phyloP scores from a whole-genome alignment of 225 moss, liverwort and hornwort genomes.

The Pleurozium schreberi region DNA sequence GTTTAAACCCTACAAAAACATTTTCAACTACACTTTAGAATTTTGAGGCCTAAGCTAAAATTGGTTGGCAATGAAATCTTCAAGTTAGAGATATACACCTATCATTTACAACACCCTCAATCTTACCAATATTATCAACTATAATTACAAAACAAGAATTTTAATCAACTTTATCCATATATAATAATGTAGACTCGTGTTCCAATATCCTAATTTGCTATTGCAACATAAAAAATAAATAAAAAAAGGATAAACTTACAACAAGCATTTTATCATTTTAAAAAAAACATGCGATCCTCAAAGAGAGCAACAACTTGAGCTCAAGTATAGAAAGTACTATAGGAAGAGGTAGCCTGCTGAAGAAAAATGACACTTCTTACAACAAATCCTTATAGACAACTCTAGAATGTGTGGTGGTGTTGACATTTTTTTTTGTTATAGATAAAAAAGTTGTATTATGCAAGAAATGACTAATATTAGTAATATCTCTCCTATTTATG shows the following conservation, averaged over 20 bases:
- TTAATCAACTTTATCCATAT: background rate
- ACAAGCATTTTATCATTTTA: background rate
- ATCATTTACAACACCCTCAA: background rate
- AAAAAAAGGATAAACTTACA: background rate
- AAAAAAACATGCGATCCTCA: too few relatives aligned
- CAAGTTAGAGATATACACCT: background rate
- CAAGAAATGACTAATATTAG: too few relatives aligned
- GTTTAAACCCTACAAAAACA: background rate
- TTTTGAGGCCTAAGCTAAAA: background rate
- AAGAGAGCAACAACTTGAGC: too few relatives aligned
- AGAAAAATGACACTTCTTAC: too few relatives aligned
- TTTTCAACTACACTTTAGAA: background rate
- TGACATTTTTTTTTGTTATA: too few relatives aligned
- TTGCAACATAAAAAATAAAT: background rate
- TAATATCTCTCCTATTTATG: too few relatives aligned
- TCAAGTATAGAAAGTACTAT: too few relatives aligned
- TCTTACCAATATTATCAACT: background rate
- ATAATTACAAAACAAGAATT: background rate
- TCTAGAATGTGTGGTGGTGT: too few relatives aligned
- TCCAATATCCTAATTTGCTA: background rate
- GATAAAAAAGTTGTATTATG: too few relatives aligned
- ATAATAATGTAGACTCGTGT: background rate
- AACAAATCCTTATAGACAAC: too few relatives aligned
- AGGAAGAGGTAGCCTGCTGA: too few relatives aligned
- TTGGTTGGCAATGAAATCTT: background rate